Evolutionary conservation across 2,329 filamentous ascomycete species (phyloP).

Genomic region (Neoarthrinium moseri): DNA sequence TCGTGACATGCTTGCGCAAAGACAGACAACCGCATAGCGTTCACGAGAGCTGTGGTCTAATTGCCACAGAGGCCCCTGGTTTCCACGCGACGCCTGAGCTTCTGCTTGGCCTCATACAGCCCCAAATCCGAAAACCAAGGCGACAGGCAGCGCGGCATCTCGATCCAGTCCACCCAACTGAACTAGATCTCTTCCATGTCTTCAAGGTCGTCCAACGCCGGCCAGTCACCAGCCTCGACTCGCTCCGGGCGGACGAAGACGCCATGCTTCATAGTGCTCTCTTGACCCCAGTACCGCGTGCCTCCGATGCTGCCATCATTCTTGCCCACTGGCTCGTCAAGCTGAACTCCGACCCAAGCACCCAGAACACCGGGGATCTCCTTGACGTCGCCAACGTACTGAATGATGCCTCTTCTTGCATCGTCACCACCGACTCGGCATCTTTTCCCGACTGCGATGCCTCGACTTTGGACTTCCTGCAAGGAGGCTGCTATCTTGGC

Average conservation of each 20-base stretch:
- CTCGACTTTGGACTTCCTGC: conserved; percentile 68
- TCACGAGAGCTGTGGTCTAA: too few relatives aligned
- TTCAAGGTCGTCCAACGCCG: conserved; percentile 69
- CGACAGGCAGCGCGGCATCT: too few relatives aligned
- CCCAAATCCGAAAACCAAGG: too few relatives aligned
- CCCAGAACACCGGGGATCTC: conserved; percentile 68
- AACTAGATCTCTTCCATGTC: conserved; percentile 76
- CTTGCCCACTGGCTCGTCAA: conserved; percentile 80
- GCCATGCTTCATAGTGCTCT: conserved; percentile 66
- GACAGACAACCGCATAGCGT: too few relatives aligned
- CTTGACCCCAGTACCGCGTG: conserved; percentile 68
- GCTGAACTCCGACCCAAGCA: conserved; percentile 70
- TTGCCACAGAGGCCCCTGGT: too few relatives aligned
- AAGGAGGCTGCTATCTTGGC: conserved; percentile 68
- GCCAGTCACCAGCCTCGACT: conserved; percentile 74
- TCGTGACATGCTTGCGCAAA: too few relatives aligned
- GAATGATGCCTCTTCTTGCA: conserved; percentile 65
- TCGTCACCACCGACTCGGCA: conserved; percentile 69
- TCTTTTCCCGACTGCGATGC: conserved; percentile 61
- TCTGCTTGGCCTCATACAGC: too few relatives aligned
- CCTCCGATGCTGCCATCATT: conserved; percentile 74
- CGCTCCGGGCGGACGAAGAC: conserved; percentile 78
- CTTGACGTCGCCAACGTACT: conserved; percentile 71
- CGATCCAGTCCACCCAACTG: too few relatives aligned
- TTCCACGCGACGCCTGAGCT: too few relatives aligned